Evolutionary conservation across 2,329 filamentous ascomycete species (phyloP), one percentile per base, ranked within the genome.

Genomic region (Curvularia sp.): DNA sequence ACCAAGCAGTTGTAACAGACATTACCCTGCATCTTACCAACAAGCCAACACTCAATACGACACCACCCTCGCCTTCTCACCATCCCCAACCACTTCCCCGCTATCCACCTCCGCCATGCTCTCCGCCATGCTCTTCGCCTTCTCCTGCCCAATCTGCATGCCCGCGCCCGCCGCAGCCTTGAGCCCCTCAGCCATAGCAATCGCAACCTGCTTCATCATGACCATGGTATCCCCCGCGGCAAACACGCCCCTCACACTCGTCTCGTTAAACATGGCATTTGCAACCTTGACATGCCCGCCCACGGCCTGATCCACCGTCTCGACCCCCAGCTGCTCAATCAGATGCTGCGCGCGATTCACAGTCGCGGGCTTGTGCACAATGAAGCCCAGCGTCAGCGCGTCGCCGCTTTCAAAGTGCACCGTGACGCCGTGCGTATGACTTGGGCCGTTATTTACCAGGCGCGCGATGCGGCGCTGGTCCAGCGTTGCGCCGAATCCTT

Each of bases 161-260:
- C 61, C 66, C 10, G 67, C 71, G 0, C 72, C 72, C 5, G 53
- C 65, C 28, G 62, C 70, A 8, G 71, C 72, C 48, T 72, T 72
- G 21, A 73, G 30, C 0, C 72, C 73, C 18, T 73, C 69, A 1
- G 64, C 63, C 71, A 74, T 71, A 0, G 73, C 67, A 47, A 74
- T 55, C 6, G 63, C 64, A n/a, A 64, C 70, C 49, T 74, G 72
- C 61, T 75, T 74, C 65, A 75, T 71, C 60, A 65, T 50, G 0
- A 60, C 57, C 67, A 72, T 72, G 1, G 69, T 74, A 70, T 88
- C 85, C 0, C 85, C 85, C 1, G 77, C 82, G 0, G 83, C 84
- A 72, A 83, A 86, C 2, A 83, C 81, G 0, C 85, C 85, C 2
- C 73, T 70, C 0, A 84, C 78, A 53, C 70, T 83, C 3, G 84